These are phyloP conservation scores for Smittium culicis DNA, from an alignment of 371 early-diverging fungal genomes.

Conservation along the genomic window DNA sequence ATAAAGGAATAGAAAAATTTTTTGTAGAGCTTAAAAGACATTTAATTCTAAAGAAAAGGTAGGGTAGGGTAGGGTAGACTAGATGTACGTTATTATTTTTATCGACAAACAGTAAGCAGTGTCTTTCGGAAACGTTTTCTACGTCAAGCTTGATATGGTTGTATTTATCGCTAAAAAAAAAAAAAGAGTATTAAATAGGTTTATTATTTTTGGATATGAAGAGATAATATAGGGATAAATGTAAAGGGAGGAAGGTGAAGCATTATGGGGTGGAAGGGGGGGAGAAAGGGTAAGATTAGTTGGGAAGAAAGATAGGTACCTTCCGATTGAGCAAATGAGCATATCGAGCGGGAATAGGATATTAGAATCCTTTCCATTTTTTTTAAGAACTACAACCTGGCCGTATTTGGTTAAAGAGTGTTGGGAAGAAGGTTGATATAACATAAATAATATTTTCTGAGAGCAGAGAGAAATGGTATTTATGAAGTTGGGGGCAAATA, in stretches of 20 bases:
- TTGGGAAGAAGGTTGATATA: too few species aligned
- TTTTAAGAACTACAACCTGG: constrained; percentile 4
- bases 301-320: constrained; percentile 23
- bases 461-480: too few species aligned
- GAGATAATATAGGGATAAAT: too few species aligned
- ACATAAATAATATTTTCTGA: too few species aligned
- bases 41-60: too few species aligned
- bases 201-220: constrained; percentile 8
- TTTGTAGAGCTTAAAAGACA: too few species aligned
- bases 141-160: constrained; percentile 1
- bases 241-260: too few species aligned
- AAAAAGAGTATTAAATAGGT: constrained; percentile 8
- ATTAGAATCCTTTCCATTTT: constrained; percentile 10
- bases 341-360: constrained; percentile 4
- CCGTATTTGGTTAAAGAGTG: too few species aligned
- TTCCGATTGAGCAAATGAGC: constrained; percentile 6
- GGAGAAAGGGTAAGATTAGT: constrained; percentile 28
- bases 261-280: constrained; percentile 13
- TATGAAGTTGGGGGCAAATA: too few species aligned
- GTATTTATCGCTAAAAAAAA: constrained; percentile 4
- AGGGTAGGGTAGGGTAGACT: too few species aligned
- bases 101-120: background rate
- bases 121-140: background rate
- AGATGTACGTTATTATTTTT: background rate
- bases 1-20: too few species aligned